phyloP scores from a whole-genome alignment of 2,329 filamentous ascomycete species.

The Lachnellula subtilissima region DNA sequence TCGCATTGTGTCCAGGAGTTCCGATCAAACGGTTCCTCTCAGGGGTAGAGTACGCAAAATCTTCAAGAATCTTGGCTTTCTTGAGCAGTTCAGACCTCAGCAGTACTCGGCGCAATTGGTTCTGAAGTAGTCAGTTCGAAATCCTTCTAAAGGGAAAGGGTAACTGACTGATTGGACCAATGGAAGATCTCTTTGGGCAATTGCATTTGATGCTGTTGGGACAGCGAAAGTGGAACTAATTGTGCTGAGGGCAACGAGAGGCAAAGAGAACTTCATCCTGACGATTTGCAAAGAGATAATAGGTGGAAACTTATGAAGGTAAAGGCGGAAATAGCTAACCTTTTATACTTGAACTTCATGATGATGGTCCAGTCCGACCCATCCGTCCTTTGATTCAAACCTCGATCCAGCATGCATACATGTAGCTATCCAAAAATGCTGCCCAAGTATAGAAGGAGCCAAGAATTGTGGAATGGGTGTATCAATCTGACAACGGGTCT shows the following conservation, averaged over 20 bases:
- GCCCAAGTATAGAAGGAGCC: not conserved
- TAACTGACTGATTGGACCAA: slow-evolving; percentile 17
- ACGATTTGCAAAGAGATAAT: not conserved
- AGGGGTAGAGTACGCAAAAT: slow-evolving; percentile 13
- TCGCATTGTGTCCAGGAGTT: slow-evolving; percentile 34
- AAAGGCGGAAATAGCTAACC: too few relatives aligned
- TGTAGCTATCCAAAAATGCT: not conserved
- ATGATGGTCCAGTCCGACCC: not conserved
- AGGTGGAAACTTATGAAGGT: too few relatives aligned
- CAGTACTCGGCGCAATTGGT: slow-evolving; percentile 13
- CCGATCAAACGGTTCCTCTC: slow-evolving; percentile 17
- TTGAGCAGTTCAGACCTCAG: slow-evolving; percentile 11
- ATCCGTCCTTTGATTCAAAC: not conserved
- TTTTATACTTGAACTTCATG: too few relatives aligned
- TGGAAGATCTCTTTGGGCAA: slow-evolving; percentile 10
- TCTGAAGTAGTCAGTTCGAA: slow-evolving; percentile 7
- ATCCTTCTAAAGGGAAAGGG: not conserved
- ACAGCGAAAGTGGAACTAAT: not conserved
- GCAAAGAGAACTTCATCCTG: slow-evolving; percentile 5
- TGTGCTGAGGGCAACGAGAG: not conserved
- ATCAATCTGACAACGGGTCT: not conserved
- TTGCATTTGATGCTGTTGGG: not conserved
- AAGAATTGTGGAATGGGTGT: not conserved
- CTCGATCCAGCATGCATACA: not conserved
- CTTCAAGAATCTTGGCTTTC: slow-evolving; percentile 13